Conservation (phyloP, 345 rosid species). For the Hibiscus syriacus region DNA sequence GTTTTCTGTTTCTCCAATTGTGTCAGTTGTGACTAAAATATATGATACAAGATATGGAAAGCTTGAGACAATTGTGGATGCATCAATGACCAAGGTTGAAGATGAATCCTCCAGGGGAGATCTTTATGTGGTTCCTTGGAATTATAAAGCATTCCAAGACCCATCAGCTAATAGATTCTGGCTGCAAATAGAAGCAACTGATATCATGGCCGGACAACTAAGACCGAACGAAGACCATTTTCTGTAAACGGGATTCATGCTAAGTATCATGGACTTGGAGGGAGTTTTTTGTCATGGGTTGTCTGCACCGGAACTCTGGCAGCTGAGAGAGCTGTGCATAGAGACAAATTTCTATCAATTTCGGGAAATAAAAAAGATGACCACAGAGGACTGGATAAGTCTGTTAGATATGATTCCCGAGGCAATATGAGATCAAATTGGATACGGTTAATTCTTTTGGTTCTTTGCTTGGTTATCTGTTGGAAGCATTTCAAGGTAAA, state of each 20-base stretch:
- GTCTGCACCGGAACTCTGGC: constrained; percentile 45
- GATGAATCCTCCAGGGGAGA: constrained; percentile 51
- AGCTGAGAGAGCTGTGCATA: constrained; percentile 58
- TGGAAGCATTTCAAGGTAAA: constrained; percentile 80
- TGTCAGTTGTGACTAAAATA: constrained; percentile 64
- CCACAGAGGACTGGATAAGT: constrained; percentile 25
- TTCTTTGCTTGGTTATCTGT: constrained; percentile 49
- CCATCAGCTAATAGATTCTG: constrained; percentile 79
- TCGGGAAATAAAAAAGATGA: constrained; percentile 78
- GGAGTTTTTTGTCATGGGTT: constrained; percentile 82
- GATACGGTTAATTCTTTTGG: constrained; percentile 47
- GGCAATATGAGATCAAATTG: constrained; percentile 27
- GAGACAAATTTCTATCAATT: constrained; percentile 39
- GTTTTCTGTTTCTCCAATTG: constrained; percentile 57
- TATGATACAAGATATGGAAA: constrained; percentile 62
- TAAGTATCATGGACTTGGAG: constrained; percentile 83
- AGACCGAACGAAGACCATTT: constrained; percentile 65
- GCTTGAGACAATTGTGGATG: constrained; percentile 54
- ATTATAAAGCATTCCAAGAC: constrained; percentile 79
- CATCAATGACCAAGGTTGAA: constrained; percentile 49
- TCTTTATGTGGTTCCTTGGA: constrained; percentile 76
- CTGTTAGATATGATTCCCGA: constrained; percentile 11
- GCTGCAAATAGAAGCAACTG: constrained; percentile 75
- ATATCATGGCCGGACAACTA: constrained; percentile 42
- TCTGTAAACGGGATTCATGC: constrained; percentile 61